Conservation (phyloP, 345 rosid genomes). For the Eucalyptus marginata region DNA sequence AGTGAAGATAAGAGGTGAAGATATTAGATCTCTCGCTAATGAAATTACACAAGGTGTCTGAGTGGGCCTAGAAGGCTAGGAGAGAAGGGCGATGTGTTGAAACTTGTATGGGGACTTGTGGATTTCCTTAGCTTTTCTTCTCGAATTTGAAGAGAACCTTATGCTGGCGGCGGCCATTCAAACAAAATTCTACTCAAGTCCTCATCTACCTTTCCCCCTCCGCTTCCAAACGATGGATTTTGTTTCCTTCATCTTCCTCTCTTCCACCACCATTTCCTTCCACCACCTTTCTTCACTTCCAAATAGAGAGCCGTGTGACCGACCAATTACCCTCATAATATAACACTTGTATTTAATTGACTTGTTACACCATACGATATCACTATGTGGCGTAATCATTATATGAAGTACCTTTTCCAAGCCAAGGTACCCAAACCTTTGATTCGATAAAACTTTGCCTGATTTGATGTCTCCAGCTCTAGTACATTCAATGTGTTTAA, state of each 20-base stretch:
- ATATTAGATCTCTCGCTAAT: background rate
- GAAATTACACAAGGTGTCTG: background rate
- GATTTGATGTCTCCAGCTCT: fast-evolving
- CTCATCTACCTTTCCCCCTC: background rate
- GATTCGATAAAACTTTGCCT: fast-evolving
- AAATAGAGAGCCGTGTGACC: no score
- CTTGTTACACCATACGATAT: background rate
- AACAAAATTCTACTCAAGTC: background rate
- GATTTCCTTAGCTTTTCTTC: background rate
- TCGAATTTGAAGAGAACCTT: background rate
- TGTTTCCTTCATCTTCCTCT: background rate
- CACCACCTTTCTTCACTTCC: background rate
- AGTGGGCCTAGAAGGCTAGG: background rate
- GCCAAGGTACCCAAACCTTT: fast-evolving
- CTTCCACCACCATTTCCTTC: background rate
- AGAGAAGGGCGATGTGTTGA: background rate
- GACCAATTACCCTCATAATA: fast-evolving
- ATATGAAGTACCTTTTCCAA: background rate
- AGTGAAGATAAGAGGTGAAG: background rate
- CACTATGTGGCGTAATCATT: fast-evolving
- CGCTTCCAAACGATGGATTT: background rate
- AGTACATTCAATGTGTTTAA: fast-evolving
- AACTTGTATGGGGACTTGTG: background rate
- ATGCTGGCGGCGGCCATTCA: background rate
- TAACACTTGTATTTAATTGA: background rate